Base-by-base conservation (phyloP, 2,329 filamentous ascomycete species). In the Ceratocystis smalleyi region DNA sequence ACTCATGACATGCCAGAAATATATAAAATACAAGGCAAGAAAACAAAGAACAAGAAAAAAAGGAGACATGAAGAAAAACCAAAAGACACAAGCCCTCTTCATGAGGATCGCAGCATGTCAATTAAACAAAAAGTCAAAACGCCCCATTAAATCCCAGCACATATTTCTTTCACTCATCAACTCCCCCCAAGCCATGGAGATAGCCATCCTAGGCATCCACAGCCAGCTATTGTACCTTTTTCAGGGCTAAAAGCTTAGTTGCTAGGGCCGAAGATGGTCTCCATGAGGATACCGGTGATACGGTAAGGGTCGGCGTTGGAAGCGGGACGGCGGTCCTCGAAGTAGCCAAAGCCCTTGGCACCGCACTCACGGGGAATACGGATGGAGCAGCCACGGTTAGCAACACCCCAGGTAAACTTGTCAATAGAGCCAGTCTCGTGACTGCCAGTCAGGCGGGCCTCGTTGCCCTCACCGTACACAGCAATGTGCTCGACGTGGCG, bases 381-480 rank as follows among this genome's bases (percentile, higher is more conserved):
- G 72, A 97, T 91, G 47, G 88, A 95, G 66, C 89, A 87, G 72
- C 92, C 94, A 77, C 94, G 91, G 86, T 97, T 92, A 75, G 94
- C 94, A 68, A 97, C 86, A 73, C 94, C 92, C 77, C 86, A 97
- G 70, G 84, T 85, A 83, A 99, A 99, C 75, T 87, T 83, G 74
- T 99, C 92, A 73, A 96, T 96, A 71, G 81, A 84, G 59, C 91
- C 91, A 10, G 94, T 99, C 85, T 99, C 94, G 78, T 96, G 90
- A 69, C 83, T 82, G 71, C 94, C 94, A 63, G 92, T 97, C 71
- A 97, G 87, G 73, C 94, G 91, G 71, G 87, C 83, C 71, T 94
- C 90, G 80, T 99, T 99, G 75, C 91, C 92, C 81, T 95, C 89
- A 73, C 94, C 91, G 75, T 96, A 96, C 70, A 95, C 91, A 70